These are phyloP conservation scores for Wolfiporia cocos DNA, from an alignment of 1,284 basidiomycete genomes.

Conservation along the genomic window DNA sequence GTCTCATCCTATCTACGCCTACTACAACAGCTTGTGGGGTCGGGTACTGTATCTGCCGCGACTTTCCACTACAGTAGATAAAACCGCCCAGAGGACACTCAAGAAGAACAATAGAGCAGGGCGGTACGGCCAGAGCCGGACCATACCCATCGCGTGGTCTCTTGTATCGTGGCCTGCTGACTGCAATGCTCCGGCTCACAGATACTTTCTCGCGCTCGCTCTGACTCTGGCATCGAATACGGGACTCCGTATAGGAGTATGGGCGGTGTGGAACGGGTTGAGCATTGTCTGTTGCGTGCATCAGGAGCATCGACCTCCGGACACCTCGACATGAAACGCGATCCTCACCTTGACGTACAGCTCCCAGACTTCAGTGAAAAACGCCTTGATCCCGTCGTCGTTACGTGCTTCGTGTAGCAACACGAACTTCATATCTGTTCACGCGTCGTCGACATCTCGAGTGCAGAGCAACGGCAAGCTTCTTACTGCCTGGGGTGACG, in stretches of 20 bases:
- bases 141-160: too few species aligned
- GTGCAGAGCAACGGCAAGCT: slow-evolving; percentile 4
- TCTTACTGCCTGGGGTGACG: slow-evolving; percentile 87
- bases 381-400: slow-evolving; percentile 88
- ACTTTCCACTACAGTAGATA: too few species aligned
- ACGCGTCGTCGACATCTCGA: slow-evolving; percentile 10
- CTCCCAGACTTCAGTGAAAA: slow-evolving; percentile 95
- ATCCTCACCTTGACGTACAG: slow-evolving; percentile 81
- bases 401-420: slow-evolving; percentile 91
- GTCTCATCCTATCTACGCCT: too few species aligned
- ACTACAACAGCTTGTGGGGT: too few species aligned
- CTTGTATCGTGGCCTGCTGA: too few species aligned
- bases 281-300: slow-evolving; percentile 59
- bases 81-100: too few species aligned
- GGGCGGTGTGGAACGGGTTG: slow-evolving; percentile 91
- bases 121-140: too few species aligned
- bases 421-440: slow-evolving; percentile 83
- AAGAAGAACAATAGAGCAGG: too few species aligned
- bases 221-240: slow-evolving; percentile 81
- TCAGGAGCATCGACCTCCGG: slow-evolving; percentile 11
- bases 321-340: slow-evolving; percentile 13
- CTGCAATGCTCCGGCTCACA: too few species aligned
- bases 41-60: too few species aligned
- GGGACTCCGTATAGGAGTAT: slow-evolving; percentile 72
- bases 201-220: slow-evolving; percentile 80